Base-by-base conservation (phyloP, 805 yeast species). In the Ogataea paraovalis region DNA sequence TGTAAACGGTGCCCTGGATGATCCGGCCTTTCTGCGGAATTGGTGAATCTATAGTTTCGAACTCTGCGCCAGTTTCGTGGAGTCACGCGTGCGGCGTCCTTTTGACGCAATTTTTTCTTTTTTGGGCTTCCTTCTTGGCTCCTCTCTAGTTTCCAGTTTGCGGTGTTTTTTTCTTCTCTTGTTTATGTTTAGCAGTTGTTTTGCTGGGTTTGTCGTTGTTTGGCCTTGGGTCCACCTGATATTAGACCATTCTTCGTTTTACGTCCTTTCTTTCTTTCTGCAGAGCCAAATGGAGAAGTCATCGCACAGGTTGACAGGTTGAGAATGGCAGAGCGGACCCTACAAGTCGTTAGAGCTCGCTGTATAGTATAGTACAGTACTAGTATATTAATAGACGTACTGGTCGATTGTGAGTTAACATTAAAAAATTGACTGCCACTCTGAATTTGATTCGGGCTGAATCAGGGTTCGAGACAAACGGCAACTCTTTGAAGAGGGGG, bases 71-170 rank as follows among this genome's bases (percentile, higher is more conserved):
- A n/a, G 21, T 34, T 34, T 34, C 38, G 38, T 34, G 38, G 38
- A 34, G 38, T 34, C 38, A 34, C 38, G 38, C 21, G 21, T 34
- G 38, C 38, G 38, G 38, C 38, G 38, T 14, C 34, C 6, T 25
- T 25, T 25, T 25, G 28, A 25, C 28, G 28, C 28, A 30, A 30
- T 30, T 30, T 30, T 30, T 30, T 30, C 34, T 30, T 14, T 30
- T 30, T 14, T 30, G 6, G 34, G 34, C 16, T 14, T 30, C n/a
- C 16, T 12, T 8, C 14, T 30, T 8, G 5, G 5, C 6, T 30
- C 10, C 28, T 10, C 28, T 25, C n/a, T n/a, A n/a, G n/a, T 25
- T 7, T 25, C 10, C 10, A 14, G 34, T 30, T 30, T 30, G 34
- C 34, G 34, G 16, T 30, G 6, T 30, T 30, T 30, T 30, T 30